Base-by-base conservation (phyloP, 495 filamentous ascomycete genomes). In the Sabuloglossum arenarium region DNA sequence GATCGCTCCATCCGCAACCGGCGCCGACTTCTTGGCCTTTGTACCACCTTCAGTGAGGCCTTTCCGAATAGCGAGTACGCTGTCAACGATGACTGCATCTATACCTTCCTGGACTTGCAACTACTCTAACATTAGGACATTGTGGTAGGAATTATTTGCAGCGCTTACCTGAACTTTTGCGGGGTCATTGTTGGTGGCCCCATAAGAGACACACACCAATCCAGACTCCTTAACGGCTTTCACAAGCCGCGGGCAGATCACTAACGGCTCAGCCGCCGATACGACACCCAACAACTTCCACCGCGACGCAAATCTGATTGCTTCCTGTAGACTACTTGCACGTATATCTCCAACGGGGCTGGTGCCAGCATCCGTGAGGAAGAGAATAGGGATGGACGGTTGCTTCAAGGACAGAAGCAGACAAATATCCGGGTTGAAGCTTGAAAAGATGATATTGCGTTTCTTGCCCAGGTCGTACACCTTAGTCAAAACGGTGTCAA, bases 211-310 rank as follows among this genome's bases (percentile, higher is more conserved):
- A 63, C 93, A 97, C 4, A 97, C 88, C 50, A 99, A 68, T 14
- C 91, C 91, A 24, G 78, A 85, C 69, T 94, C 86, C 70, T 96
- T 97, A 16, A 99, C 87, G n/a, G 94, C 88, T 61, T 80, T 84
- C 12, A 99, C 87, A 53, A 99, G 68, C n/a, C 93, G 72, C 16
- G 93, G 93, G 64, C 84, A 86, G 43, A 84, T 77, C 27, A 94
- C 84, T 11, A 99, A 74, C 9, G 89, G 86, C 65, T 87, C 84
- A 3, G 85, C 87, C 43, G 81, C 74, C 50, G 80, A 81, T 11
- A 97, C 93, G 57, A 99, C 81, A 6, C 93, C 93, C 3, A 95
- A 74, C 55, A 99, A 66, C 61, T 96, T 95, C 93, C 93, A 99
- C 11, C 88, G 73, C 45, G 79, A 84, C 3, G 93, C 93, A 60